phyloP scores from a whole-genome alignment of 148 eudicot species.

The Talinum fruticosum region DNA sequence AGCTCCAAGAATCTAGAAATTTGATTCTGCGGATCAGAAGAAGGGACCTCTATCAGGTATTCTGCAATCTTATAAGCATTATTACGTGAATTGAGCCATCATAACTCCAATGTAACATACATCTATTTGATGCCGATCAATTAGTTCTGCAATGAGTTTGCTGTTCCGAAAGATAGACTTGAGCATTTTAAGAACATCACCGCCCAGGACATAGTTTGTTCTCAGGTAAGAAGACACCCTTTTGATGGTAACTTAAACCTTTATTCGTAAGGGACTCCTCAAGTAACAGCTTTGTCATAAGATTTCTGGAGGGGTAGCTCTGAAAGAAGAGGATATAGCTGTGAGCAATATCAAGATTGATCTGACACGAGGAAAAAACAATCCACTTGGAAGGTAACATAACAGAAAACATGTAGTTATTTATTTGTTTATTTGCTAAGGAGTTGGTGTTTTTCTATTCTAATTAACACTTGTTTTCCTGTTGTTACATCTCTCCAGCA shows the following conservation, averaged over 20 bases:
- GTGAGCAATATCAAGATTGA: slow-evolving; percentile 83
- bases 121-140: slow-evolving; percentile 5
- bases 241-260: background rate
- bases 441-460: no score
- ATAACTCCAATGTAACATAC: background rate
- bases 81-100: background rate
- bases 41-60: slow-evolving; percentile 67
- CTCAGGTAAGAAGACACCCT: slow-evolving; percentile 51
- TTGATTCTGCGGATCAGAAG: slow-evolving; percentile 63
- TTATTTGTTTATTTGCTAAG: no score
- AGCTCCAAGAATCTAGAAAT: slow-evolving; percentile 63
- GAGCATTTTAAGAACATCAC: slow-evolving; percentile 70
- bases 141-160: slow-evolving; percentile 88
- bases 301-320: slow-evolving; percentile 51
- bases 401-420: background rate
- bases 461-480: slow-evolving; percentile 11
- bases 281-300: slow-evolving; percentile 14
- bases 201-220: slow-evolving; percentile 74
- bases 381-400: slow-evolving; percentile 77
- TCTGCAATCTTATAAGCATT: background rate
- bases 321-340: slow-evolving; percentile 76
- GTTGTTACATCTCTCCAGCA: slow-evolving; percentile 49
- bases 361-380: slow-evolving; percentile 69
- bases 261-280: background rate
- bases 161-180: slow-evolving; percentile 71